Evolutionary conservation across 2,329 filamentous ascomycete genomes (phyloP).

Genomic region (Fusarium miscanthi): DNA sequence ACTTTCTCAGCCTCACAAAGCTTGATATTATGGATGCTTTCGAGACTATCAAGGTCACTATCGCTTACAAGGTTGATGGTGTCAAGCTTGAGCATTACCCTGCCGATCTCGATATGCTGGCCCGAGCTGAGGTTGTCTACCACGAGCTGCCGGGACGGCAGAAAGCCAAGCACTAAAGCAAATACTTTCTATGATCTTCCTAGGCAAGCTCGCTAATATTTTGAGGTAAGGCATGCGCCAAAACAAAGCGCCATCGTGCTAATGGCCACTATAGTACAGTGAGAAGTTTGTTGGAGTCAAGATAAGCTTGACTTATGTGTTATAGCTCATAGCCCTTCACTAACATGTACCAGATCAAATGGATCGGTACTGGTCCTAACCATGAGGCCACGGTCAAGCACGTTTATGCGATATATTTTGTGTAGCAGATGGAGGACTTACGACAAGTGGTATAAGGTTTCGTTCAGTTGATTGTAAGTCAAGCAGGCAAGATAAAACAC

Average conservation of each 20-base stretch:
- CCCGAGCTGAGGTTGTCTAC: conserved; percentile 18
- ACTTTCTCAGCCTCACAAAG: conserved; percentile 13
- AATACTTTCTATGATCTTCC: conserved; percentile 23
- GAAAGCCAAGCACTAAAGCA: conserved; percentile 14
- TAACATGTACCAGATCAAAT: conserved; percentile 20
- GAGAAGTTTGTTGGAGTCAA: conserved; percentile 20
- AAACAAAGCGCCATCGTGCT: neutral
- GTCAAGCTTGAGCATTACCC: conserved; percentile 15
- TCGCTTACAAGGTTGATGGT: conserved; percentile 19
- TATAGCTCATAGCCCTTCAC: neutral
- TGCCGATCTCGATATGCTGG: conserved; percentile 3
- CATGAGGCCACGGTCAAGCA: conserved; percentile 33
- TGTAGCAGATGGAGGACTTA: neutral
- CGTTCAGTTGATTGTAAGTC: neutral
- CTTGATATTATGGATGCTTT: conserved; percentile 26
- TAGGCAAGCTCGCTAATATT: conserved; percentile 14
- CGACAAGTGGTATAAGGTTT: neutral
- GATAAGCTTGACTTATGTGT: neutral
- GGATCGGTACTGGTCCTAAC: conserved; percentile 33
- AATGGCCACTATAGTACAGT: neutral
- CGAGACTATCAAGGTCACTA: conserved; percentile 19
- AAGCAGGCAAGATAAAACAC: neutral
- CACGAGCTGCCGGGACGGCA: conserved; percentile 27
- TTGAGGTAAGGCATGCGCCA: conserved; percentile 7
- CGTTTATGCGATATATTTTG: neutral